These are phyloP conservation scores for Tricholoma bakamatsutake DNA, from an alignment of 768 basidiomycete genomes.

Conservation along the genomic window DNA sequence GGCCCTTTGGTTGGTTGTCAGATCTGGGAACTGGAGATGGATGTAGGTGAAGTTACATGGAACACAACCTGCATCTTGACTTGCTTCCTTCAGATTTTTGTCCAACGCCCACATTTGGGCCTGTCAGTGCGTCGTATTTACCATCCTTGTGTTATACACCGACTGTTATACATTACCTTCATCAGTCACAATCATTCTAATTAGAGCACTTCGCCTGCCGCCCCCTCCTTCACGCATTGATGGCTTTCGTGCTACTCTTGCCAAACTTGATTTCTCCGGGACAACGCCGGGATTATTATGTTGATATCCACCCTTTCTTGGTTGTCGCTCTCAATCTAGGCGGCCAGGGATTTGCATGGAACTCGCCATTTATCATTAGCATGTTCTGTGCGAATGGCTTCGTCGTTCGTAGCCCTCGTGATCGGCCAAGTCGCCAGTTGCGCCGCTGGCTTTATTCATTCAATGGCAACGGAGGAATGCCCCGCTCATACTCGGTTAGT, in stretches of 20 bases:
- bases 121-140: slow-evolving; percentile 14
- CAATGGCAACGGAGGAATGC: slow-evolving; percentile 24
- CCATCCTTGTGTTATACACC: background rate
- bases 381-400: slow-evolving; percentile 16
- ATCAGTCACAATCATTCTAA: slow-evolving; percentile 17
- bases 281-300: slow-evolving; percentile 19
- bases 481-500: slow-evolving; percentile 18
- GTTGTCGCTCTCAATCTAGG: slow-evolving; percentile 22
- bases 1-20: slow-evolving; percentile 21
- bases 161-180: background rate
- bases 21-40: slow-evolving; percentile 25
- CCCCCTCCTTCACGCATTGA: slow-evolving; percentile 8
- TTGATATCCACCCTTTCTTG: slow-evolving; percentile 16
- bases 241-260: slow-evolving; percentile 6
- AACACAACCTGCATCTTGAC: background rate
- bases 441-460: slow-evolving; percentile 16
- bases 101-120: slow-evolving; percentile 19
- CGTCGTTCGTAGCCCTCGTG: slow-evolving; percentile 16
- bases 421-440: slow-evolving; percentile 17
- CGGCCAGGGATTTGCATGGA: slow-evolving; percentile 20
- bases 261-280: slow-evolving; percentile 13
- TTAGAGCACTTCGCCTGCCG: slow-evolving; percentile 14
- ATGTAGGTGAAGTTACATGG: slow-evolving; percentile 11
- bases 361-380: slow-evolving; percentile 19
- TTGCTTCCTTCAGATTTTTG: slow-evolving; percentile 14